Conservation (phyloP, 192 early-diverging fungal species). For the Backusella tarrabulga region DNA sequence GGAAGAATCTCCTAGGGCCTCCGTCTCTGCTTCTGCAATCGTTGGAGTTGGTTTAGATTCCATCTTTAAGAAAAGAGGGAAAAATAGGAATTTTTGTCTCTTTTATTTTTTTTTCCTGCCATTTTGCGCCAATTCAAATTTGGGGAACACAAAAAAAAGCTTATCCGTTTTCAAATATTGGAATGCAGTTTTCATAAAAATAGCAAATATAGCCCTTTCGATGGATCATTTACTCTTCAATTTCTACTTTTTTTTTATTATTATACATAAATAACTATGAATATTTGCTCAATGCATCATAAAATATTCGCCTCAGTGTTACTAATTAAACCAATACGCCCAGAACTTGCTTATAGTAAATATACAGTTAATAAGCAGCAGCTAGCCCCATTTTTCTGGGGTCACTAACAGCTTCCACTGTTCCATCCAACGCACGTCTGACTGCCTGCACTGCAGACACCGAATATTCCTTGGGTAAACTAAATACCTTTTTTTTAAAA, state of each 20-base stretch:
- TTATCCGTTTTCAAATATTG: background rate
- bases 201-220: too few relatives aligned
- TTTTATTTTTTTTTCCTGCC: background rate
- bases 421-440: constrained; percentile 18
- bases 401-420: constrained; percentile 28
- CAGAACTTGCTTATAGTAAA: background rate
- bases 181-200: background rate
- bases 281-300: too few relatives aligned
- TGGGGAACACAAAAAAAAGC: background rate
- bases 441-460: constrained; percentile 32
- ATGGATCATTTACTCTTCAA: too few relatives aligned
- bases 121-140: background rate
- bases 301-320: too few relatives aligned
- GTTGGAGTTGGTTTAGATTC: background rate
- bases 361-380: constrained; percentile 23
- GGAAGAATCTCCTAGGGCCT: background rate
- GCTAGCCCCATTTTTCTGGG: constrained; percentile 28
- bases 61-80: background rate
- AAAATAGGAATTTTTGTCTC: background rate
- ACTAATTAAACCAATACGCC: too few relatives aligned
- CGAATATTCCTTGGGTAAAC: background rate
- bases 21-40: background rate
- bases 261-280: too few relatives aligned
- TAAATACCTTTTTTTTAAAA: background rate
- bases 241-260: background rate